phyloP scores from a whole-genome alignment of 768 basidiomycete genomes.

The Cystobasidium ongulense region DNA sequence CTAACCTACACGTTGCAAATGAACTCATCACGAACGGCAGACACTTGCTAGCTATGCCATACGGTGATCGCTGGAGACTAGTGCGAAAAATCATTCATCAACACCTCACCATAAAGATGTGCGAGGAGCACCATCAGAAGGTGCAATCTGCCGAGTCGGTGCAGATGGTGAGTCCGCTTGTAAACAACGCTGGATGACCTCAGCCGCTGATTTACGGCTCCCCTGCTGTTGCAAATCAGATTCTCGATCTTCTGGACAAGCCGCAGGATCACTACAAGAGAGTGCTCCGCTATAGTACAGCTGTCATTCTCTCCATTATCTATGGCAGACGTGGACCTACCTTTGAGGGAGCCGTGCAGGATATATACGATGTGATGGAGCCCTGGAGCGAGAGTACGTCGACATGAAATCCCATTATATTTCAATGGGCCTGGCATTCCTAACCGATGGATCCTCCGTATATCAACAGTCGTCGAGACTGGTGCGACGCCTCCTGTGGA shows the following conservation, averaged over 20 bases:
- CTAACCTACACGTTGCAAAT: conserved; percentile 30
- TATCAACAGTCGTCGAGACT: conserved; percentile 17
- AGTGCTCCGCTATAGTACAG: background rate
- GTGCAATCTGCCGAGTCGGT: conserved; percentile 13
- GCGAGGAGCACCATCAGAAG: conserved; percentile 12
- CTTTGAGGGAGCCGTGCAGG: background rate
- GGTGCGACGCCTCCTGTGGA: conserved; percentile 27
- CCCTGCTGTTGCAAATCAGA: background rate
- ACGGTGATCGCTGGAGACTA: background rate
- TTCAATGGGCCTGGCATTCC: background rate
- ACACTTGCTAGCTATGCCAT: background rate
- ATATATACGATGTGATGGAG: conserved; percentile 26
- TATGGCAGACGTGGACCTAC: conserved; percentile 6
- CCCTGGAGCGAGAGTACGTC: conserved; percentile 3
- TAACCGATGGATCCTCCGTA: no score
- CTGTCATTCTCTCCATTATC: conserved; percentile 20
- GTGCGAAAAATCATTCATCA: conserved; percentile 17
- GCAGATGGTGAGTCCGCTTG: conserved; percentile 11
- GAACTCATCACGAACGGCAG: conserved; percentile 3
- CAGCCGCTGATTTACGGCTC: no score
- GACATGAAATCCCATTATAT: no score
- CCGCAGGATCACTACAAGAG: conserved; percentile 1
- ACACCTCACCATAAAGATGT: conserved; percentile 17
- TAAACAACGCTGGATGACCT: no score
- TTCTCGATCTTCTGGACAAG: background rate